phyloP scores from a whole-genome alignment of 176 grass and related monocot species.

The Aechmea fasciata region DNA sequence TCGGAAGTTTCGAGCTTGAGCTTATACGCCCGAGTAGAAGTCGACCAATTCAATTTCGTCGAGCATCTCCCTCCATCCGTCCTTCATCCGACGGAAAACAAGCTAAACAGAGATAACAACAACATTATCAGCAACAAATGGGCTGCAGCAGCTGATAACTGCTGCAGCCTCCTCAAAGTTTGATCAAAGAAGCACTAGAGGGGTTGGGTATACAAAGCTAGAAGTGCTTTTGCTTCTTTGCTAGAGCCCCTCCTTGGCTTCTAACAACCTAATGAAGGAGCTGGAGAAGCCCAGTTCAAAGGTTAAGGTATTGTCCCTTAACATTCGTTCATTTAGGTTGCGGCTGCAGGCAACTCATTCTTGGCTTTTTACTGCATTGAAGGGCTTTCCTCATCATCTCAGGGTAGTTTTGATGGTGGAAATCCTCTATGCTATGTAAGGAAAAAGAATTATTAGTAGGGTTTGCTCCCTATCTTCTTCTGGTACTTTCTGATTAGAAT shows the following conservation, averaged over 20 bases:
- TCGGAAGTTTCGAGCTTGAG: constrained; percentile 26
- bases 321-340: constrained; percentile 4
- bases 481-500: neutral
- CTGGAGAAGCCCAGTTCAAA: neutral
- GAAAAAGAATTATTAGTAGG: neutral
- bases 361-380: constrained; percentile 33
- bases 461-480: neutral
- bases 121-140: constrained; percentile 15
- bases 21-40: constrained; percentile 4
- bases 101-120: constrained; percentile 14
- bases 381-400: constrained; percentile 2
- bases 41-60: constrained; percentile 15
- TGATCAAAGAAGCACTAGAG: constrained; percentile 8
- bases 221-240: neutral
- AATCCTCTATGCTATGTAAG: neutral
- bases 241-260: neutral
- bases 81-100: constrained; percentile 15
- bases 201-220: neutral
- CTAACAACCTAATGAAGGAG: neutral
- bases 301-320: constrained; percentile 1
- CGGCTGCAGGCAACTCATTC: constrained; percentile 45
- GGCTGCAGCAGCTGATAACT: constrained; percentile 17
- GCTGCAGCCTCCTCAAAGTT: constrained; percentile 29
- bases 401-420: constrained; percentile 6
- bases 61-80: constrained; percentile 18